Percentiles rank a stretch among this genome's conserved stretches.
Conservation (phyloP, 163 green algal species). For the Volvox carteri region DNA sequence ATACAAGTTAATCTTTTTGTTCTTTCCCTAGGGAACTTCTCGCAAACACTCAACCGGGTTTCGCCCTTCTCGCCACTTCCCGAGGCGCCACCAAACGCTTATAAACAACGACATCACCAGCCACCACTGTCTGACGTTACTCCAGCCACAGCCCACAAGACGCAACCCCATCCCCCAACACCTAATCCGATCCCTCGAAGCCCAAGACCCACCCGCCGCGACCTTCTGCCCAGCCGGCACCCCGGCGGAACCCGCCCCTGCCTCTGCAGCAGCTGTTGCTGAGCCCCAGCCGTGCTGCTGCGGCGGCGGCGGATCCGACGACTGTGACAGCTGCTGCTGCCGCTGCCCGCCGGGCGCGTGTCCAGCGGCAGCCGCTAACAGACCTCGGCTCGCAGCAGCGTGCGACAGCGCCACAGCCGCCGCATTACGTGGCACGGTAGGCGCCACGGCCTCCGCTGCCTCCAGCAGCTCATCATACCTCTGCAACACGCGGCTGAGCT, state of each 20-base stretch:
- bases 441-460: conserved; percentile 9
- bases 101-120: no score
- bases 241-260: background rate
- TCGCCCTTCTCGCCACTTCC: no score
- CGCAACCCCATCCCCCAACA: no score
- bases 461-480: conserved; percentile 52
- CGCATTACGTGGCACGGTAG: conserved; percentile 1
- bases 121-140: no score
- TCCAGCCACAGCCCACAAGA: no score
- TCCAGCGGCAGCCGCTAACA: background rate
- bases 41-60: no score
- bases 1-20: no score
- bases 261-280: no score
- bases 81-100: no score
- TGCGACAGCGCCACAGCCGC: background rate
- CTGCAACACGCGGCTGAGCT: conserved; percentile 31
- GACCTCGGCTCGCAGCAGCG: background rate
- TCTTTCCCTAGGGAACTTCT: no score
- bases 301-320: background rate
- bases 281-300: background rate
- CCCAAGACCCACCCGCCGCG: conserved; percentile 5
- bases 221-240: conserved; percentile 27
- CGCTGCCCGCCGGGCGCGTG: background rate
- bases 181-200: no score
- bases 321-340: background rate